phyloP scores from a whole-genome alignment of 305 asterid species.

The Striga hermonthica region DNA sequence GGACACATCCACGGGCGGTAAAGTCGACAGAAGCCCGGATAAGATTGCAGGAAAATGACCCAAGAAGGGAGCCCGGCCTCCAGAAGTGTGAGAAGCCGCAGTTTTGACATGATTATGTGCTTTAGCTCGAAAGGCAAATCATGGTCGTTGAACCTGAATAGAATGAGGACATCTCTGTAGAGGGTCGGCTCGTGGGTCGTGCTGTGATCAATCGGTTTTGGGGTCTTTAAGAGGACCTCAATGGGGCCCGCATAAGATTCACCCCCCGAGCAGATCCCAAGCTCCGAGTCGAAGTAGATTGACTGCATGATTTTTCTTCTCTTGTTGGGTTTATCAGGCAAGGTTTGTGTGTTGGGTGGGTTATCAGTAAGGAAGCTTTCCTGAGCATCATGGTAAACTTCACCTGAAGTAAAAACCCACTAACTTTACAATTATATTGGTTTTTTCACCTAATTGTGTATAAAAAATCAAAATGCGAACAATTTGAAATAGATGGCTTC shows the following conservation, averaged over 20 bases:
- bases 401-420: conserved; percentile 41
- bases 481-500: too few species aligned
- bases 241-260: conserved; percentile 33
- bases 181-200: conserved; percentile 44
- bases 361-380: conserved; percentile 39
- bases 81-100: conserved; percentile 62
- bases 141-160: conserved; percentile 57
- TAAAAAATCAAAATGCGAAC: too few species aligned
- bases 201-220: conserved; percentile 40
- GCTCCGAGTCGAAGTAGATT: conserved; percentile 31
- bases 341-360: conserved; percentile 43
- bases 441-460: too few species aligned
- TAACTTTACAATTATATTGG: too few species aligned
- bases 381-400: conserved; percentile 59
- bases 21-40: conserved; percentile 72
- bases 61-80: conserved; percentile 91
- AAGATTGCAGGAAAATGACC: conserved; percentile 78
- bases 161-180: conserved; percentile 57
- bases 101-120: conserved; percentile 54
- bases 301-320: conserved; percentile 50
- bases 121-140: conserved; percentile 68
- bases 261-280: conserved; percentile 28
- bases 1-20: conserved; percentile 98
- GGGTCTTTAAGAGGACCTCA: conserved; percentile 34
- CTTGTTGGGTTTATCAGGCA: conserved; percentile 41